Percentiles rank a stretch among this genome's conserved stretches.
phyloP scores from a whole-genome alignment of 2,329 filamentous ascomycete genomes.

The Xylariaceae sp. region DNA sequence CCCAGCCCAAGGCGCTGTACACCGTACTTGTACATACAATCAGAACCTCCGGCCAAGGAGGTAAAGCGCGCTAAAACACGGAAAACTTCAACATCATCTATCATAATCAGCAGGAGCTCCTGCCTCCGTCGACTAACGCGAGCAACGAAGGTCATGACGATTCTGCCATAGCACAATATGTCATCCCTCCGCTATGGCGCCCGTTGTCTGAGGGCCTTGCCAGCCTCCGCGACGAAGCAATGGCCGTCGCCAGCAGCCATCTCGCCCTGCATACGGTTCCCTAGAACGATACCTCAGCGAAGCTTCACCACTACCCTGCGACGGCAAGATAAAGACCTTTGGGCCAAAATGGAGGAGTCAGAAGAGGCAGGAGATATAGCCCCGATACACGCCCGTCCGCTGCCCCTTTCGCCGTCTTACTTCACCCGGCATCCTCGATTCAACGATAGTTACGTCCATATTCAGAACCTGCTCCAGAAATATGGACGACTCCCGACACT shows the following conservation, averaged over 20 bases:
- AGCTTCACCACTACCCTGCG: slow-evolving; percentile 17
- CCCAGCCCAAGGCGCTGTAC: too few relatives aligned
- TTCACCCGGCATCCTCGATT: slow-evolving; percentile 83
- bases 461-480: slow-evolving; percentile 66
- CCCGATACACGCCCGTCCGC: slow-evolving; percentile 61
- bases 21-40: too few relatives aligned
- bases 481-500: slow-evolving; percentile 69
- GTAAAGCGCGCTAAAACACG: slow-evolving; percentile 3
- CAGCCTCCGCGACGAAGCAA: slow-evolving; percentile 20
- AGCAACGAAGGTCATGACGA: slow-evolving; percentile 23
- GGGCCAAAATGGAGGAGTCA: slow-evolving; percentile 24
- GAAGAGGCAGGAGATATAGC: background rate
- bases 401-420: slow-evolving; percentile 88
- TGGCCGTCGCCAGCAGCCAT: slow-evolving; percentile 17
- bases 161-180: slow-evolving; percentile 24
- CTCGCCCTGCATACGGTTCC: slow-evolving; percentile 8
- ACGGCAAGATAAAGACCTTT: slow-evolving; percentile 7
- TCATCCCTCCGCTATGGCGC: slow-evolving; percentile 27
- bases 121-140: slow-evolving; percentile 3
- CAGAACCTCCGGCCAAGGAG: background rate
- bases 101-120: background rate
- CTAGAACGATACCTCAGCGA: slow-evolving; percentile 17
- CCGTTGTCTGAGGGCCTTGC: slow-evolving; percentile 28
- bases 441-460: slow-evolving; percentile 73
- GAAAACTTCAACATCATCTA: slow-evolving; percentile 9